phyloP scores from a whole-genome alignment of 2,329 filamentous ascomycete species.

The Cercospora brassicicola region DNA sequence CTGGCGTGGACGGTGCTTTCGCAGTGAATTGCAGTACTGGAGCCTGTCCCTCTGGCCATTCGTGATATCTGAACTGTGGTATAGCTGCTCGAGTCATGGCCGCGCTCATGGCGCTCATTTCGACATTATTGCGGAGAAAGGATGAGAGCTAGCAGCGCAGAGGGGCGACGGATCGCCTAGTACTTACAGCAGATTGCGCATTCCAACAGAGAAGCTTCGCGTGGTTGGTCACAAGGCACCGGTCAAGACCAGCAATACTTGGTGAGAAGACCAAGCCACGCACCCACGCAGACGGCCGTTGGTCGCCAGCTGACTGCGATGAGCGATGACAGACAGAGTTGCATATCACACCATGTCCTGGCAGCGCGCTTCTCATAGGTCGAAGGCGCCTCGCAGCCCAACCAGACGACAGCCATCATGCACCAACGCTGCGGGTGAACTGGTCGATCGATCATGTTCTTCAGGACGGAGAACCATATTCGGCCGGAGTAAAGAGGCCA shows the following conservation, averaged over 20 bases:
- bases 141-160: neutral
- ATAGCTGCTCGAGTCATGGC: constrained; percentile 16
- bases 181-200: constrained; percentile 10
- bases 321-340: constrained; percentile 16
- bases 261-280: constrained; percentile 1
- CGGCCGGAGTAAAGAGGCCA: neutral
- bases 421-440: neutral
- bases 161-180: neutral
- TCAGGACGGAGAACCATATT: neutral
- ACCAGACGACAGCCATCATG: constrained; percentile 8
- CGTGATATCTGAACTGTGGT: constrained; percentile 16
- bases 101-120: constrained; percentile 8
- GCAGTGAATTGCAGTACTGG: constrained; percentile 15
- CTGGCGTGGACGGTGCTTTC: neutral
- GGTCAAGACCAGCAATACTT: constrained; percentile 10
- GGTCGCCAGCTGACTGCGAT: neutral
- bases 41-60: constrained; percentile 16
- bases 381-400: constrained; percentile 11
- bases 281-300: constrained; percentile 5
- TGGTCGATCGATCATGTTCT: neutral
- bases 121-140: neutral
- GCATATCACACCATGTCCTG: constrained; percentile 16
- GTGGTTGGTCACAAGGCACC: constrained; percentile 13
- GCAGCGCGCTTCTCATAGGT: constrained; percentile 13
- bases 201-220: neutral